Conservation (phyloP, 345 rosid genomes). For the Corymbia maculata region DNA sequence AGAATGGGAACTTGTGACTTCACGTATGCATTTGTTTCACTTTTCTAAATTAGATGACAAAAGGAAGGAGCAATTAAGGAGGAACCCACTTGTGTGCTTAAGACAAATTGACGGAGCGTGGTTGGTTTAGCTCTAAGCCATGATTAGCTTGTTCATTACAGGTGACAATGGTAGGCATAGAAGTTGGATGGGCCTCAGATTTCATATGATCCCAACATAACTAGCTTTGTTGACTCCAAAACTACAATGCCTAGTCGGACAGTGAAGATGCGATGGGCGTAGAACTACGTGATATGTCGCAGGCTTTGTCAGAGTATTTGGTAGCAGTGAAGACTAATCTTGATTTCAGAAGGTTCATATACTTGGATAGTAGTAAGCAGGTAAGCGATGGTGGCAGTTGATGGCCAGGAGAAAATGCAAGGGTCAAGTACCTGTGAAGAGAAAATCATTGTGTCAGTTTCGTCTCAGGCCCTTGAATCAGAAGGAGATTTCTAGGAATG, state of each 20-base stretch:
- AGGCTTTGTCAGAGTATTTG: neutral
- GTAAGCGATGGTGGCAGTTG: conserved; percentile 37
- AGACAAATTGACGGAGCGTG: conserved; percentile 20
- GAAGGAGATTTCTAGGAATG: conserved; percentile 65
- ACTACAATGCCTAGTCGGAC: conserved; percentile 1
- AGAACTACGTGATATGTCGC: neutral
- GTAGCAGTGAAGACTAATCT: neutral
- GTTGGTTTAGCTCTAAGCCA: conserved; percentile 22
- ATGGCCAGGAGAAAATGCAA: conserved; percentile 42
- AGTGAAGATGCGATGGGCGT: neutral
- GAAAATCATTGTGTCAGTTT: conserved; percentile 79
- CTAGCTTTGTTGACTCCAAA: conserved; percentile 1
- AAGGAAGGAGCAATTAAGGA: neutral
- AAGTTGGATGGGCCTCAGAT: conserved; percentile 22
- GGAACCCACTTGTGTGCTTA: conserved; percentile 15
- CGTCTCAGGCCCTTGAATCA: conserved; percentile 82
- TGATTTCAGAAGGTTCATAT: neutral
- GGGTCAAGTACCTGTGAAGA: conserved; percentile 37
- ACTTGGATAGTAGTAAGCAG: conserved; percentile 1
- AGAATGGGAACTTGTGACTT: neutral
- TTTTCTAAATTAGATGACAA: neutral
- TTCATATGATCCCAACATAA: conserved; percentile 2
- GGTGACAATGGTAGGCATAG: conserved; percentile 14
- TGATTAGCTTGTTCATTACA: conserved; percentile 26
- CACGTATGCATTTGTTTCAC: neutral